Base-by-base conservation (phyloP, 768 basidiomycete species). In the Lactarius trivialis region DNA sequence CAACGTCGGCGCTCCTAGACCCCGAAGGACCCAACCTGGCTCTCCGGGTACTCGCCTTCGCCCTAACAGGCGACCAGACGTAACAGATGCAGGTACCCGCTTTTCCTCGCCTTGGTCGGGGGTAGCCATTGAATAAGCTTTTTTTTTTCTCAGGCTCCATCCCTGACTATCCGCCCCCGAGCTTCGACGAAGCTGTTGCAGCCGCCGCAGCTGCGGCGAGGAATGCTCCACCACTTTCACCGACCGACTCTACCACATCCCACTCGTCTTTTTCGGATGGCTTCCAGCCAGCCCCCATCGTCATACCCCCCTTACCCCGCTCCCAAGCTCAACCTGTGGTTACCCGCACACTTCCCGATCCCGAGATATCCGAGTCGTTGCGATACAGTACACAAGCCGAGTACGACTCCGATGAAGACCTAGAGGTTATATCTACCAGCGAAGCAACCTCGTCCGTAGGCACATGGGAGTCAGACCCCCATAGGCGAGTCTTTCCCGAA, bases 161-260 rank as follows among this genome's bases (percentile, higher is more conserved):
- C 52, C 82, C 84, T 30, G 81, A 88, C 69, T 87, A 86, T 69
- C 86, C 85, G 7, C 89, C 89, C 14, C 89, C 89, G 30, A 82
- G 87, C 14, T 88, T 89, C 67, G 83, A 84, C 63, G 89, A 91
- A 72, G 85, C 85, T n/a, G 68, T 75, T 12, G 67, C 70, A 8
- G 67, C 72, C 5, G 41, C 41, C 3, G 65, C 70, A 24, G 67
- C 72, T 2, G 56, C 54, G 21, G 32, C 56, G 19, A 60, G 56
- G 24, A 55, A 26, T 37, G 57, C 61, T n/a, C 45, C 60, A 21
- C 65, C 64, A 14, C 33, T 59, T 26, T 48, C 66, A 15, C 66
- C 66, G 4, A 32, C 60, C 28, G 64, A 50, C 15, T 49, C 60
- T 17, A 56, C 60, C 3, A 43, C 56, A 19, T 51, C 60, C 41